Evolutionary conservation across 331 rosid species (phyloP), one percentile per base, ranked within the genome.

Genomic region (Quercus tomentella): DNA sequence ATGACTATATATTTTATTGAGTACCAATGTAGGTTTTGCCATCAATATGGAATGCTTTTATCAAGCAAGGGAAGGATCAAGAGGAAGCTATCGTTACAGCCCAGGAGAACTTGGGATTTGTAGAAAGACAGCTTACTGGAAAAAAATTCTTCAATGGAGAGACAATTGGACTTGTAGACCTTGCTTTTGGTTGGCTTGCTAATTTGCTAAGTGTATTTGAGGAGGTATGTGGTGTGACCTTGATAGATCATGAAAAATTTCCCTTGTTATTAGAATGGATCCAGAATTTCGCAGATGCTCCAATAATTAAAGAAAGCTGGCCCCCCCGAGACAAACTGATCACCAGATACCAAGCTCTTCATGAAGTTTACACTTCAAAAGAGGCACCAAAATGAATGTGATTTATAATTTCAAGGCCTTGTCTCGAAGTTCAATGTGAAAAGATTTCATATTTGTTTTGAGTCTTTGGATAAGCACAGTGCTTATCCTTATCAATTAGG

Each of bases 71-170:
- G 73, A 77, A 83, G 37, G 79, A 52, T 57, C 84, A 83, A 80
- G 89, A 86, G 79, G 83, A 86, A 82, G 83, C 72, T 22, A 69
- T 60, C 28, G 75, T 51, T 45, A 73, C 51, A 61, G 70, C 83
- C 26, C 7, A 61, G 31, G 81, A 77, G 67, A 86, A 49, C 62
- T 57, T 77, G 78, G 70, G 77, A 80, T 61, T 35, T 45, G 56
- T 86, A 73, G 87, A 83, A 70, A 83, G 56, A 71, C 76, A 77
- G 55, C 75, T 86, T 1, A 77, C 66, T n/a, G 87, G 87, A 9
- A 86, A 86, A 70, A 86, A 66, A 30, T 75, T 86, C 74, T 80
- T 86, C 58, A 76, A 81, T 7, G 83, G 87, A 52, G 77, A 86
- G 20, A 70, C 45, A 33, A 18, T 83, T 25, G 81, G 87, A 25